Evolutionary conservation across 441 rosid species (phyloP).

Genomic region (Gossypium schwendimanii): DNA sequence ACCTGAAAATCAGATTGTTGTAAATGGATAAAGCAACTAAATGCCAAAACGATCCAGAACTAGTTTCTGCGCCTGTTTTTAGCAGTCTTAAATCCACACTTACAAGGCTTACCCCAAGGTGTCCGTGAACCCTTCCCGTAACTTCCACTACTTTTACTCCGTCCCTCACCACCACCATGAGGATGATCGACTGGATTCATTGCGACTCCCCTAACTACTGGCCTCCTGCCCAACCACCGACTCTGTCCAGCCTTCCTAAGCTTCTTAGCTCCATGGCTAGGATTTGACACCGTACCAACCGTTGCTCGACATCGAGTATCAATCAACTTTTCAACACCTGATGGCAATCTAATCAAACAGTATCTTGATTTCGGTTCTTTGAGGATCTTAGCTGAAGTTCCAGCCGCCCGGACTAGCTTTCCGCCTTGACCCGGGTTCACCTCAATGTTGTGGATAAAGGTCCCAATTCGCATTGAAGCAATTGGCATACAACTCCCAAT

Average conservation of each 20-base stretch:
- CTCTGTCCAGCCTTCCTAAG: constrained; percentile 84
- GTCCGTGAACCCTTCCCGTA: constrained; percentile 55
- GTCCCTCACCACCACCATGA: constrained; percentile 95
- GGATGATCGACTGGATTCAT: constrained; percentile 97
- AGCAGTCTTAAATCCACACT: constrained; percentile 71
- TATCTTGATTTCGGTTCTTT: constrained; percentile 55
- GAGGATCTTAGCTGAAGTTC: constrained; percentile 76
- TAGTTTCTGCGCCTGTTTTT: constrained; percentile 51
- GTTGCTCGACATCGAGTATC: constrained; percentile 71
- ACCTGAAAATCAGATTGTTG: not conserved
- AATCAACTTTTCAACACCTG: constrained; percentile 57
- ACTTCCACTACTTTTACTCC: constrained; percentile 84
- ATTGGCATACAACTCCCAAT: constrained; percentile 77
- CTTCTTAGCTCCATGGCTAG: constrained; percentile 54
- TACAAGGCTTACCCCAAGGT: constrained; percentile 92
- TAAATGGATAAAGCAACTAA: not conserved
- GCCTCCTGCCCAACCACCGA: constrained; percentile 81
- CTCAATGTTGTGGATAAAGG: constrained; percentile 79
- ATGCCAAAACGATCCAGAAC: not conserved
- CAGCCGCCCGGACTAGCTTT: constrained; percentile 74
- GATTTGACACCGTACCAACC: constrained; percentile 60
- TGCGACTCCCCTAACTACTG: constrained; percentile 78
- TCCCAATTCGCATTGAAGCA: constrained; percentile 72
- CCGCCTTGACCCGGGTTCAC: constrained; percentile 77
- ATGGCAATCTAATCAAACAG: constrained; percentile 61